Base-by-base conservation (phyloP, 768 basidiomycete genomes). In the Coprinopsis strossmayeri region DNA sequence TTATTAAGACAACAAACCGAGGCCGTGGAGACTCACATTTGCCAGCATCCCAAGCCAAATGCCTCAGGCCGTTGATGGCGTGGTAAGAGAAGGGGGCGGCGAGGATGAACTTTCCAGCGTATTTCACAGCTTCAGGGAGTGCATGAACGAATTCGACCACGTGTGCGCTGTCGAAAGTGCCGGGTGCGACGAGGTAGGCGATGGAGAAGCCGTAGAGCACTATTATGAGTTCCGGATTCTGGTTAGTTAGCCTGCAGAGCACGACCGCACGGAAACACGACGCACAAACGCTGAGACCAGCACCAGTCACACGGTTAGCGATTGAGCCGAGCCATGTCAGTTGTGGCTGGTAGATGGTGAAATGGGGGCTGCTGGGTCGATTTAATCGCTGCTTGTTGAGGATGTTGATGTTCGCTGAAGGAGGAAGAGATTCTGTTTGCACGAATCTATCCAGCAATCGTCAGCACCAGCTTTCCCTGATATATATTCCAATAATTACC, bases 341-440 rank as follows among this genome's bases (percentile, higher is more conserved):
- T 68, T 98, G 91, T 1, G 87, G 88, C 61, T 94, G 86, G 71
- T 99, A 99, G 68, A 99, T 98, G 48, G 92, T 92, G 63, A 92
- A 87, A 66, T 97, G 94, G 7, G 96, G 96, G 59, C 87, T 89
- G 53, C 78, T 87, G 15, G 96, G 95, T n/a, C 96, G 86, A 42
- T 73, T 72, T 43, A 90, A 69, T 55, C 96, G 87, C 65, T 98
- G 94, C 56, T 77, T 66, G 75, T 98, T 95, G 58, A 97, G 73
- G 54, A 92, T 86, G 3, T 71, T 73, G 28, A 69, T 61, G 9
- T 72, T 68, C 0, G 79, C 74, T 0, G 82, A 71, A 1, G 85
- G 73, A 1, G 83, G 71, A 2, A 87, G 54, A 0, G 87, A 83
- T 59, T 85, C 65, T 0, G 81, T 84, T 59, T 88, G 80, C 15